These are phyloP conservation scores for Marasmius fiardii DNA, from an alignment of 1,284 basidiomycete genomes.

Conservation along the genomic window DNA sequence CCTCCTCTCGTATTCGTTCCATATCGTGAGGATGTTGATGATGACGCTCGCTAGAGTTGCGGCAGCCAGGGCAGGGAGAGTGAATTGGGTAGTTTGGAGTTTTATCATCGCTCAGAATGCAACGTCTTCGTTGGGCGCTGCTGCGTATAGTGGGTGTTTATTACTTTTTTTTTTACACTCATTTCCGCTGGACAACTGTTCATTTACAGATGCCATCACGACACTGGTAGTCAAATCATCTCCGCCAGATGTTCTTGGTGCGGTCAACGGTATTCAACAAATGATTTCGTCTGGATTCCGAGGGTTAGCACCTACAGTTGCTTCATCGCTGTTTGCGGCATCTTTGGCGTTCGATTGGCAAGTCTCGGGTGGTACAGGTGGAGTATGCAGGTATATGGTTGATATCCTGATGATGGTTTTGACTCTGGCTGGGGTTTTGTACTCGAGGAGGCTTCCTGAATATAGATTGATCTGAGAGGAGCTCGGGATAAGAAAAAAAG, in stretches of 20 bases:
- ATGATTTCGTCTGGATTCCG: conserved; percentile 15
- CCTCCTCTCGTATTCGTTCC: neutral
- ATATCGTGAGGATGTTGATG: neutral
- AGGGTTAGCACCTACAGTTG: conserved; percentile 9
- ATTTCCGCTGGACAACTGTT: neutral
- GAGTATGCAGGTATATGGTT: neutral
- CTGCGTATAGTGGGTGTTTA: conserved; percentile 5
- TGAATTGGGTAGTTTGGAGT: neutral
- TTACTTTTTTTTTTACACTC: neutral
- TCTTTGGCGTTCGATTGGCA: conserved; percentile 7
- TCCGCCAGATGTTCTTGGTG: conserved; percentile 15
- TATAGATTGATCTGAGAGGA: neutral
- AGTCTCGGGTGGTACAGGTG: conserved; percentile 3
- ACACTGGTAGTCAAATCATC: conserved; percentile 9
- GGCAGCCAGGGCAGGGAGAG: neutral
- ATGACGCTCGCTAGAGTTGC: conserved; percentile 1
- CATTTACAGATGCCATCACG: conserved; percentile 7
- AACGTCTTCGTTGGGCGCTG: neutral
- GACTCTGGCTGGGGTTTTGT: conserved; percentile 1
- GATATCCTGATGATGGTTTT: conserved; percentile 7
- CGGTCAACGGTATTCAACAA: conserved; percentile 20
- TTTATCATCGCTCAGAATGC: neutral
- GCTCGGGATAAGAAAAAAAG: no score
- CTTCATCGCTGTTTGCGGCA: conserved; percentile 6
- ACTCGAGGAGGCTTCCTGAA: conserved; percentile 7